These are phyloP conservation scores for Triticum timopheevii DNA, from an alignment of 176 grass and related monocot genomes.

Conservation along the genomic window DNA sequence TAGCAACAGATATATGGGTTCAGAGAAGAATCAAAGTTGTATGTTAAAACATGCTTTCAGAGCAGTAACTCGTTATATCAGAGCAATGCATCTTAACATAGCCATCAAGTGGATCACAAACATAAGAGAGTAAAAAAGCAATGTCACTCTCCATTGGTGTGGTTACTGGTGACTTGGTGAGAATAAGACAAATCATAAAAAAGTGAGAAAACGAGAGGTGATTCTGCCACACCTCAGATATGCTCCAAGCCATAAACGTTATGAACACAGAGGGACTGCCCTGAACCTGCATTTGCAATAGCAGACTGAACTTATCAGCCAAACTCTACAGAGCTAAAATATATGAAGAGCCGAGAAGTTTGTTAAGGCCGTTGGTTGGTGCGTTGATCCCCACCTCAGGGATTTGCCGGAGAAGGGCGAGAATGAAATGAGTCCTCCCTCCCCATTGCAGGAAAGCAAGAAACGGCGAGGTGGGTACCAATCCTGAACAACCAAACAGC, in stretches of 20 bases:
- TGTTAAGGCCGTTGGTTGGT: background rate
- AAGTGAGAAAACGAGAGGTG: background rate
- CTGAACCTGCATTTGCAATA: slow-evolving; percentile 72
- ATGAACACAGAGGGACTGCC: slow-evolving; percentile 72
- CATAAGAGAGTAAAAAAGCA: background rate
- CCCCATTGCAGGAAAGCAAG: slow-evolving; percentile 82
- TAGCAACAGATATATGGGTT: background rate
- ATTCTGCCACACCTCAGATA: slow-evolving; percentile 54
- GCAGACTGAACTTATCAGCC: slow-evolving; percentile 2
- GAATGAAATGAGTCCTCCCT: slow-evolving; percentile 85
- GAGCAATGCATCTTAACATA: background rate
- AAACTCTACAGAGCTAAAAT: slow-evolving; percentile 7
- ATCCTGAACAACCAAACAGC: slow-evolving; percentile 38
- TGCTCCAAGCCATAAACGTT: slow-evolving; percentile 80
- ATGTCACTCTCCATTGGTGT: too few relatives aligned
- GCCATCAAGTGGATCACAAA: background rate
- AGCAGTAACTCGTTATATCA: background rate
- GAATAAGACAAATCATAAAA: background rate
- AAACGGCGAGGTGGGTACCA: slow-evolving; percentile 64
- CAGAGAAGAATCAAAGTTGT: background rate
- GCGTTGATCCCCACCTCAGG: slow-evolving; percentile 48
- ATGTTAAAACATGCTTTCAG: background rate
- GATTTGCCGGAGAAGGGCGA: slow-evolving; percentile 75
- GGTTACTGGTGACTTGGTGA: background rate
- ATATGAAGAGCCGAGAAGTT: background rate